Evolutionary conservation across 306 rosid genomes (phyloP), one percentile per base, ranked within the genome.

Genomic region (Chamaecrista fasciculata): DNA sequence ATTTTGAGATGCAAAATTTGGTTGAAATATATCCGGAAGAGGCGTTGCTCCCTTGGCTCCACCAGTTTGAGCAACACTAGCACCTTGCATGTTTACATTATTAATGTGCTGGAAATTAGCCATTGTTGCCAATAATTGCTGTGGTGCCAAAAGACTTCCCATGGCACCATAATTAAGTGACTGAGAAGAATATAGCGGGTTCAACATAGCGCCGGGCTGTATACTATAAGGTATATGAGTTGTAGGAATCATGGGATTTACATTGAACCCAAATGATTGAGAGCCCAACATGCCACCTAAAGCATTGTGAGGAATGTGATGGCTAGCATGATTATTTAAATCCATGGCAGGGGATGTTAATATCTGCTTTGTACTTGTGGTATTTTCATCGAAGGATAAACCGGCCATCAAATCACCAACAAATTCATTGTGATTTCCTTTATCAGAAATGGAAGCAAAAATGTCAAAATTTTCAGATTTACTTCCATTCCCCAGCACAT

Each of bases 1-100:
- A 58, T 82, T 63, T 72, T 80, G 91, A 75, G 82, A 61, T 66
- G 87, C 42, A 69, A 80, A 86, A 59, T 66, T 86, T 43, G 97
- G 57, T 71, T 90, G 96, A 78, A 93, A 93, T 72, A 93, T 86
- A 74, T 93, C 97, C 11, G 98, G 98, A 50, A 90, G 71, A 59
- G 96, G 76, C 1, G 92, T 16, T 37, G 74, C 77, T 70, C 82
- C 90, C 51, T 79, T 80, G 36, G 82, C 44, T 47, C 92, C 89
- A 77, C 75, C 72, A 69, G 66, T 50, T 20, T 76, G 88, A 82
- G 84, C 48, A 57, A 75, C 66, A 21, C 87, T 79, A 43, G 71
- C 72, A 63, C 80, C 77, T 77, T 68, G 86, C 69, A 84, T 74
- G 60, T 79, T 86, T 76, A 73, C 63, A 76, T 87, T 85, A 71